A percentile compares a stretch with the other conserved stretches of the same genome.
Evolutionary conservation across 164 flowering plant genomes (phyloP).

Genomic region (Warburgia ugandensis): DNA sequence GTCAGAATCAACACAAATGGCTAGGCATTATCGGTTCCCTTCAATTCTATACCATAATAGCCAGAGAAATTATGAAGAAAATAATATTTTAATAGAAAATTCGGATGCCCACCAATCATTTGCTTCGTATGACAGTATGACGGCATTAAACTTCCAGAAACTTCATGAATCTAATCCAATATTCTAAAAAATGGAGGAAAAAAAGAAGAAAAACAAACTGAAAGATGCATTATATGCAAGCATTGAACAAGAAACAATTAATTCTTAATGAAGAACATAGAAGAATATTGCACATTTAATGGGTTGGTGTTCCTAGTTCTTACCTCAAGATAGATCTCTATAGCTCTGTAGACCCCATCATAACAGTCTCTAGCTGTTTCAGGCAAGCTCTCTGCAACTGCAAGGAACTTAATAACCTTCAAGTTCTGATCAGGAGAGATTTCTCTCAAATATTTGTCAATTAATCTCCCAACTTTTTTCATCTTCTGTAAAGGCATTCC

Average conservation of each 20-base stretch:
- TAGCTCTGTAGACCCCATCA: constrained; percentile 88
- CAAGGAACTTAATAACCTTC: constrained; percentile 68
- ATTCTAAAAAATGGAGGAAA: too few relatives aligned
- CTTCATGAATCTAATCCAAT: too few relatives aligned
- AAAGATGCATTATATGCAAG: background rate
- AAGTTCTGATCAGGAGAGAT: constrained; percentile 81
- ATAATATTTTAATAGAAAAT: too few relatives aligned
- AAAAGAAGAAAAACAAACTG: background rate
- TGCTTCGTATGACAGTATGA: too few relatives aligned
- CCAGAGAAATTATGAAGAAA: too few relatives aligned
- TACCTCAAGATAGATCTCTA: constrained; percentile 89
- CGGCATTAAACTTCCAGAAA: too few relatives aligned
- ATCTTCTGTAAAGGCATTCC: constrained; percentile 29
- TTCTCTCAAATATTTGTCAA: constrained; percentile 73
- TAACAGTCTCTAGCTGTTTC: constrained; percentile 76
- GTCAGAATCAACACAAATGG: too few relatives aligned
- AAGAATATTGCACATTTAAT: background rate
- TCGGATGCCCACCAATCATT: too few relatives aligned
- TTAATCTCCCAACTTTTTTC: constrained; percentile 64
- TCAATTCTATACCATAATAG: too few relatives aligned
- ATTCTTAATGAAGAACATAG: background rate
- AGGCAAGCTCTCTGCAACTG: constrained; percentile 77
- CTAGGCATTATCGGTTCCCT: too few relatives aligned
- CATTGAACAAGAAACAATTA: background rate
- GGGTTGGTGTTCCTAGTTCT: background rate